Percentiles rank a stretch among this genome's conserved stretches.
phyloP scores from a whole-genome alignment of 129 eudicot genomes.

The Pittosporum tobira region DNA sequence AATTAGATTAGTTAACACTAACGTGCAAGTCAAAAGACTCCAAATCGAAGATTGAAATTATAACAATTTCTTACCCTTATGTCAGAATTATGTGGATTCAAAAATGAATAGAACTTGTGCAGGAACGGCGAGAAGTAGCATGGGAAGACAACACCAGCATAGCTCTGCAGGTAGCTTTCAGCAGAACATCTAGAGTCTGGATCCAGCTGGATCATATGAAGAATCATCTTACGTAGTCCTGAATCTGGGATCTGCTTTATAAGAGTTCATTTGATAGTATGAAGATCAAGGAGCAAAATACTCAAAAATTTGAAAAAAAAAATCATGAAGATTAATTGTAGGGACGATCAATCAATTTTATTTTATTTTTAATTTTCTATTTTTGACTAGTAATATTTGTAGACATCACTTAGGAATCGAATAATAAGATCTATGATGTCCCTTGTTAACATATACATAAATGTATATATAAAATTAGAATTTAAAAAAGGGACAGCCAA shows the following conservation, averaged over 20 bases:
- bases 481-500: no score
- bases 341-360: no score
- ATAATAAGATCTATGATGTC: no score
- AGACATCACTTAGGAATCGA: no score
- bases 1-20: conserved; percentile 9
- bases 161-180: conserved; percentile 78
- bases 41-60: background rate
- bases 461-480: no score
- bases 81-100: conserved; percentile 81
- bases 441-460: no score
- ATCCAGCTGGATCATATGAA: conserved; percentile 92
- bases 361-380: no score
- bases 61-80: conserved; percentile 58
- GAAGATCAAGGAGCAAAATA: background rate
- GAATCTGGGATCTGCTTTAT: conserved; percentile 87
- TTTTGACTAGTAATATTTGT: no score
- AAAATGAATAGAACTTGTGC: conserved; percentile 70
- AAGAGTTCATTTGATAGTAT: conserved; percentile 1
- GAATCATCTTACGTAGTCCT: conserved; percentile 93
- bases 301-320: background rate
- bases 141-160: conserved; percentile 77
- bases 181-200: conserved; percentile 90
- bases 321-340: no score
- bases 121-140: conserved; percentile 83
- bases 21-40: no score